Percentiles rank a stretch among this genome's conserved stretches.
Conservation (phyloP, 176 grass and related monocot species). For the Rhynchospora breviuscula region DNA sequence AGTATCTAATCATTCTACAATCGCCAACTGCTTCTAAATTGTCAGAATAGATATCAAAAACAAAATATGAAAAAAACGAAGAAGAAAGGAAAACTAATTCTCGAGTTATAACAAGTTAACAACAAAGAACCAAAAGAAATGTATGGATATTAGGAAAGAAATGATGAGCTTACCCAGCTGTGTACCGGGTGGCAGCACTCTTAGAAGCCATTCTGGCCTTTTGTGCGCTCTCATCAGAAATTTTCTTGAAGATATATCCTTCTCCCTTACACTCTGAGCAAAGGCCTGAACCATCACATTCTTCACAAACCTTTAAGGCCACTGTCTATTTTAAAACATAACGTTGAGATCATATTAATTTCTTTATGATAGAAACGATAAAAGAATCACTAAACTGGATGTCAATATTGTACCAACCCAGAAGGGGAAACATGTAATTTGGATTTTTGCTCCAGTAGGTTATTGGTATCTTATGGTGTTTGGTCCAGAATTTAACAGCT, state of each 20-base stretch:
- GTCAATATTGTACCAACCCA: not conserved
- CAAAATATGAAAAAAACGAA: not conserved
- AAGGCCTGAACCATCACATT: constrained; percentile 39
- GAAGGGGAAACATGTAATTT: not conserved
- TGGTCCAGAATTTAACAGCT: not conserved
- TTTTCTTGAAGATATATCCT: constrained; percentile 45
- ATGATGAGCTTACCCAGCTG: constrained; percentile 18
- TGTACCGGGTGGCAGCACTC: constrained; percentile 40
- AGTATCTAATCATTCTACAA: not conserved
- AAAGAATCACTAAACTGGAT: not conserved
- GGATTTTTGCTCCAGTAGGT: not conserved
- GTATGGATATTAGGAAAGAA: not conserved
- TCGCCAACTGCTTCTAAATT: not conserved
- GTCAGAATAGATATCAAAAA: not conserved
- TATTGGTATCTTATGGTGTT: not conserved
- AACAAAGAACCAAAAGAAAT: not conserved
- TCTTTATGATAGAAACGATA: not conserved
- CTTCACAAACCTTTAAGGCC: constrained; percentile 22
- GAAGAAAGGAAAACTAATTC: not conserved
- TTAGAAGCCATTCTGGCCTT: constrained; percentile 45
- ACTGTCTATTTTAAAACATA: not conserved
- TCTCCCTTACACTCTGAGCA: constrained; percentile 45
- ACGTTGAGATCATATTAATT: not conserved
- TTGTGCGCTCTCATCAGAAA: constrained; percentile 27
- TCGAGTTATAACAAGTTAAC: not conserved